Base-by-base conservation (phyloP, 169 alveolate genomes). In the Cyclospora cayetanensis region DNA sequence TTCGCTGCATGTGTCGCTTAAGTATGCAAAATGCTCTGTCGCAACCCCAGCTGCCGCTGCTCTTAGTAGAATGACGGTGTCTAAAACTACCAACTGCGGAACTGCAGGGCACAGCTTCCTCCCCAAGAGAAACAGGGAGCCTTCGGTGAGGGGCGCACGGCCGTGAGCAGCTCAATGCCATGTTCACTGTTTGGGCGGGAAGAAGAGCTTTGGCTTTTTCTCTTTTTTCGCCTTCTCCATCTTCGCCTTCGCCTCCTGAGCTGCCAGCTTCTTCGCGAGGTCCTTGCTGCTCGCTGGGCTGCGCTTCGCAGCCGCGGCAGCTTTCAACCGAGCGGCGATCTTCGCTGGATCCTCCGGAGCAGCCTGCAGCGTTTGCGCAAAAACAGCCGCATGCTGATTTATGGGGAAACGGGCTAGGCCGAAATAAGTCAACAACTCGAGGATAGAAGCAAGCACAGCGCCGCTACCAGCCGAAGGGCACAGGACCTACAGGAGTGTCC, bases 211-310 rank as follows among this genome's bases (percentile, higher is more conserved):
- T 1, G 88, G 88, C 31, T 79, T 79, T 70, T 79, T 79, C 22
- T 79, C 88, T n/a, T 79, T 79, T 60, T 79, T 79, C 88, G 88
- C 70, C 46, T 50, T 79, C 31, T 79, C 88, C 72, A 46, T 79
- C 88, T 79, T 79, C 52, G 88, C 88, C 88, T 43, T 55, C 46
- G 88, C 88, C 88, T 79, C 88, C 70, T 79, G 72, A 37, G 88
- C 72, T 20, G 88, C 88, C 88, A 79, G 42, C 34, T 46, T 79
- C 70, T 79, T 79, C 37, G 88, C 88, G 52, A 79, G 29, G 9
- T 79, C 88, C 34, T 79, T 79, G 50, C 88, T 79, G 74, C 72
- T 79, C 20, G 88, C 70, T 2, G 43, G 72, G 88, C 70, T 79
- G 43, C 72, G 70, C 53, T 79, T 79, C 43, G 88, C 88, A 29